phyloP scores from a whole-genome alignment of 139 green algal species.

The Chlorokybus atmophyticus region DNA sequence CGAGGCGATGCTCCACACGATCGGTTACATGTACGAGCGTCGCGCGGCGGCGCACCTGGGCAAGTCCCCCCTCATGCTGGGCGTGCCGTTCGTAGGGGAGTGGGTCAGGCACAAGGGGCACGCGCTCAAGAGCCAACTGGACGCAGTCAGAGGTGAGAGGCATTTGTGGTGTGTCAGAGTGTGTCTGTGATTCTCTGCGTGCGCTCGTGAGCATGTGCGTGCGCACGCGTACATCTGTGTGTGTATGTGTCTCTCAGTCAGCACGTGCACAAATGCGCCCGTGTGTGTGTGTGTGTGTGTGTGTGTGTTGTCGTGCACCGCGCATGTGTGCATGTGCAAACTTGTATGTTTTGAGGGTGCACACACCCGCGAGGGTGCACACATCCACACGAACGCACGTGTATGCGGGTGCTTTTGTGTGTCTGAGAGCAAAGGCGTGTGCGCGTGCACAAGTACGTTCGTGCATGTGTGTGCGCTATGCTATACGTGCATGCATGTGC shows the following conservation, averaged over 20 bases:
- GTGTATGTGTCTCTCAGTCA: neutral
- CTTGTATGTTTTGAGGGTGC: neutral
- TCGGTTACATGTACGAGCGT: slow-evolving; percentile 64
- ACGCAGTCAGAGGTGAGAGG: slow-evolving; percentile 11
- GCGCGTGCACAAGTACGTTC: neutral
- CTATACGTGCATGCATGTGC: too few relatives aligned
- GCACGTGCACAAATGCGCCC: neutral
- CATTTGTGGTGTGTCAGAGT: neutral
- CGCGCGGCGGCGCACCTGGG: slow-evolving; percentile 56
- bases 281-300: neutral
- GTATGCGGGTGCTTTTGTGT: too few relatives aligned
- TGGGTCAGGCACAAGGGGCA: slow-evolving; percentile 20
- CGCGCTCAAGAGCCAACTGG: slow-evolving; percentile 6
- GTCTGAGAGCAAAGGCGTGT: too few relatives aligned
- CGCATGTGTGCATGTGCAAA: neutral
- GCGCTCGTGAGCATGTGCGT: too few relatives aligned
- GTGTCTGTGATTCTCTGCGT: neutral
- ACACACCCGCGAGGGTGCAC: neutral
- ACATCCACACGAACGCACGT: neutral
- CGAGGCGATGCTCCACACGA: slow-evolving; percentile 60
- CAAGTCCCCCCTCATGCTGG: slow-evolving; percentile 29
- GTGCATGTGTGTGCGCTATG: neutral
- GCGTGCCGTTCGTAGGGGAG: slow-evolving; percentile 22
- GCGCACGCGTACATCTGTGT: neutral
- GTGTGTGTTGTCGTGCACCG: neutral